Evolutionary conservation across 2,329 filamentous ascomycete genomes (phyloP).

Genomic region (Ilyonectria mors-panacis): DNA sequence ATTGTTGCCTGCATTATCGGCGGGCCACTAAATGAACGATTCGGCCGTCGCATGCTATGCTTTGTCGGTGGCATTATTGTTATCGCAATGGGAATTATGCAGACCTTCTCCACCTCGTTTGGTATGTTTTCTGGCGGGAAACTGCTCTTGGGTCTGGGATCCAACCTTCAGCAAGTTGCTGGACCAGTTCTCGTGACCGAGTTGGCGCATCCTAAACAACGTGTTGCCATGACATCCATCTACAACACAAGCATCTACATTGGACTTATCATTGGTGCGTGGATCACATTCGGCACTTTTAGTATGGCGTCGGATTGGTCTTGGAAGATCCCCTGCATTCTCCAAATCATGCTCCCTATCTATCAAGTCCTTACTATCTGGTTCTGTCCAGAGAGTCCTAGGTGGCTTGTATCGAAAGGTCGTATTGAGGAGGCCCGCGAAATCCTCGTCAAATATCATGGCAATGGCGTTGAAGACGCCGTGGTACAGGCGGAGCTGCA

Average conservation of each 20-base stretch:
- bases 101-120: slow-evolving; percentile 41
- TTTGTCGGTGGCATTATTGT: slow-evolving; percentile 16
- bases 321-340: slow-evolving; percentile 43
- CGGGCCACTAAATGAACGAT: slow-evolving; percentile 51
- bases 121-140: slow-evolving; percentile 49
- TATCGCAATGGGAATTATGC: slow-evolving; percentile 41
- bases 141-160: slow-evolving; percentile 49
- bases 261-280: slow-evolving; percentile 38
- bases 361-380: slow-evolving; percentile 27
- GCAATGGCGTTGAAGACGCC: slow-evolving; percentile 54
- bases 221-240: slow-evolving; percentile 42
- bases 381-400: slow-evolving; percentile 32
- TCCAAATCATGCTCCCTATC: slow-evolving; percentile 35
- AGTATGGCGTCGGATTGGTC: slow-evolving; percentile 33
- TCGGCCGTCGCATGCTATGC: slow-evolving; percentile 50
- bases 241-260: slow-evolving; percentile 43
- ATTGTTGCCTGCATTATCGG: slow-evolving; percentile 50
- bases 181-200: slow-evolving; percentile 51
- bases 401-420: slow-evolving; percentile 53
- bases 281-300: slow-evolving; percentile 45
- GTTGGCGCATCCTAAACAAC: slow-evolving; percentile 50
- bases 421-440: slow-evolving; percentile 52
- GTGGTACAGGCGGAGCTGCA: slow-evolving; percentile 42
- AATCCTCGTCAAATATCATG: slow-evolving; percentile 58
- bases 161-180: slow-evolving; percentile 46